phyloP scores from a whole-genome alignment of 1,284 basidiomycete species.

The Irpex sp. region DNA sequence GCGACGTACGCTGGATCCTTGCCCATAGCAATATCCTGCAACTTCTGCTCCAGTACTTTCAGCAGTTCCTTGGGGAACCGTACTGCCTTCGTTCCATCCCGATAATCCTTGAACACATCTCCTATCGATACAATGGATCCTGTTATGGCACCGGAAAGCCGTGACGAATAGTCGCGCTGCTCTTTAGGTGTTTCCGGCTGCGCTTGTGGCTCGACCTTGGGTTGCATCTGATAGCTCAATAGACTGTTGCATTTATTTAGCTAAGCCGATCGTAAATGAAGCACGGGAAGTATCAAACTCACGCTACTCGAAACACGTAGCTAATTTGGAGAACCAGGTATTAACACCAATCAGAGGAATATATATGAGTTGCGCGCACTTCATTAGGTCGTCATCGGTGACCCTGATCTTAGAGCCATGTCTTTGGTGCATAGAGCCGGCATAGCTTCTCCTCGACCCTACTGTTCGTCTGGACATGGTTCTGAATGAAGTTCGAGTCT shows the following conservation, averaged over 20 bases:
- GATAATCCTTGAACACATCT: constrained; percentile 77
- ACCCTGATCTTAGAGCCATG: constrained; percentile 71
- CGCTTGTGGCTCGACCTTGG: constrained; percentile 46
- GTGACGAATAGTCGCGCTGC: constrained; percentile 60
- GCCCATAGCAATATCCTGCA: constrained; percentile 90
- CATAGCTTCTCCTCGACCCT: constrained; percentile 54
- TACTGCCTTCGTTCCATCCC: constrained; percentile 76
- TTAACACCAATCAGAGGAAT: constrained; percentile 8
- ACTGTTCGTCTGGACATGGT: constrained; percentile 11
- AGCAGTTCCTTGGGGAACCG: constrained; percentile 92
- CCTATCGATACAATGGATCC: constrained; percentile 73
- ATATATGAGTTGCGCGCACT: constrained; percentile 43
- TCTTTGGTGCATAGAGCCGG: constrained; percentile 58
- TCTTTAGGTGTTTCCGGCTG: constrained; percentile 36
- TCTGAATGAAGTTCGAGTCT: not conserved
- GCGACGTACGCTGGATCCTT: constrained; percentile 76
- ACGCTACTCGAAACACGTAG: constrained; percentile 78
- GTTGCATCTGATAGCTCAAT: constrained; percentile 64
- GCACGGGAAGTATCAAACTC: constrained; percentile 27
- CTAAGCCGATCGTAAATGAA: constrained; percentile 12
- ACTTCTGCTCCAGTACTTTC: constrained; percentile 81
- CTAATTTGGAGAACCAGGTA: constrained; percentile 32
- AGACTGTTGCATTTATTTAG: constrained; percentile 39
- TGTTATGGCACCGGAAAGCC: constrained; percentile 67
- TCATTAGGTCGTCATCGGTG: constrained; percentile 78